Evolutionary conservation across 2,329 filamentous ascomycete genomes (phyloP).

Genomic region (Curvularia hawaiiensis): DNA sequence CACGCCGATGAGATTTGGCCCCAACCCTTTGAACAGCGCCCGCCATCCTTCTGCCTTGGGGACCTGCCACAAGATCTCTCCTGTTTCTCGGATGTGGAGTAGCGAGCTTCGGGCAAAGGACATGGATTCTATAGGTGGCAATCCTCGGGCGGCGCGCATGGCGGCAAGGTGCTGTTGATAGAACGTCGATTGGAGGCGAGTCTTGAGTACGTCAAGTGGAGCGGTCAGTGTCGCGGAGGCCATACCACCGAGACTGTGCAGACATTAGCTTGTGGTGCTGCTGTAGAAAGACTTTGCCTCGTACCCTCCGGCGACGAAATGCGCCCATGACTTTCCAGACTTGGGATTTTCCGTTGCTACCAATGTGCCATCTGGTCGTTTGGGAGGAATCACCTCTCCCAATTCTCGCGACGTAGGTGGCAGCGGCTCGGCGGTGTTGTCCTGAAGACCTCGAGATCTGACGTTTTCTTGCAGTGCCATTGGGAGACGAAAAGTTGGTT

Average conservation of each 20-base stretch:
- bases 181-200: slow-evolving; percentile 90
- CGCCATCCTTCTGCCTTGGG: slow-evolving; percentile 81
- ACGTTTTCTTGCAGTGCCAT: slow-evolving; percentile 46
- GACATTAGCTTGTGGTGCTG: slow-evolving; percentile 19
- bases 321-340: slow-evolving; percentile 79
- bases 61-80: slow-evolving; percentile 82
- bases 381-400: slow-evolving; percentile 60
- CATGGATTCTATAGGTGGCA: slow-evolving; percentile 61
- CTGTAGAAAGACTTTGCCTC: slow-evolving; percentile 32
- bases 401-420: slow-evolving; percentile 64
- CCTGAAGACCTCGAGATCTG: slow-evolving; percentile 37
- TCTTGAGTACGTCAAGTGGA: slow-evolving; percentile 92
- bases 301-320: slow-evolving; percentile 90
- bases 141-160: slow-evolving; percentile 64
- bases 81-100: slow-evolving; percentile 82
- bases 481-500: slow-evolving; percentile 24
- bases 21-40: slow-evolving; percentile 90
- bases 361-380: slow-evolving; percentile 46
- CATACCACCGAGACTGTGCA: slow-evolving; percentile 81
- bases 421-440: slow-evolving; percentile 31
- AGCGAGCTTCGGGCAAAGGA: slow-evolving; percentile 68
- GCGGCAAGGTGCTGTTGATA: slow-evolving; percentile 83
- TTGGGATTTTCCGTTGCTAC: slow-evolving; percentile 50
- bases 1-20: slow-evolving; percentile 87
- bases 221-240: slow-evolving; percentile 91